Conservation (phyloP, 768 basidiomycete genomes). For the Exsudoporus frostii region DNA sequence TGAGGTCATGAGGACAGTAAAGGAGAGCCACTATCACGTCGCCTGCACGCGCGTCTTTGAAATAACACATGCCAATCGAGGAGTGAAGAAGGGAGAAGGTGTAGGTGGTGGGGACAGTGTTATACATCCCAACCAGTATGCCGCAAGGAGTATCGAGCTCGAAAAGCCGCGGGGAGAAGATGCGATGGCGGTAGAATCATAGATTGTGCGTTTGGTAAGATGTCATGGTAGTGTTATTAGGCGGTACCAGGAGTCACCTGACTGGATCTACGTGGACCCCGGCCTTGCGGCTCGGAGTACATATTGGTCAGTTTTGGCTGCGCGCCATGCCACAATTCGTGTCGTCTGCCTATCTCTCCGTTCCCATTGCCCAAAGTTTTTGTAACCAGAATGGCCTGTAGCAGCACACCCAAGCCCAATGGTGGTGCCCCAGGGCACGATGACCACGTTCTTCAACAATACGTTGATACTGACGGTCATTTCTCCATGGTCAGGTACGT, state of each 20-base stretch:
- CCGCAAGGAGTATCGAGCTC: slow-evolving; percentile 68
- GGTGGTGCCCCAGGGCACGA: slow-evolving; percentile 8
- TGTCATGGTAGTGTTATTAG: not conserved
- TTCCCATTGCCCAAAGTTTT: not conserved
- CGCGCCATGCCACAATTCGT: slow-evolving; percentile 15
- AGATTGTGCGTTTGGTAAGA: not conserved
- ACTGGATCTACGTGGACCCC: slow-evolving; percentile 14
- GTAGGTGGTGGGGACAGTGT: slow-evolving; percentile 82
- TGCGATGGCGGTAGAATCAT: slow-evolving; percentile 41
- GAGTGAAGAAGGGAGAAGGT: slow-evolving; percentile 88
- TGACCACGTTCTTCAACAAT: slow-evolving; percentile 63
- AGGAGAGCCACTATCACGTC: slow-evolving; percentile 82
- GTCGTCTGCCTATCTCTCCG: slow-evolving; percentile 28
- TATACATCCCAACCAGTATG: slow-evolving; percentile 92
- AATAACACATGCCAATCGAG: slow-evolving; percentile 70
- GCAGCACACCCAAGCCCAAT: slow-evolving; percentile 30
- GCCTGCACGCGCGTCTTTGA: slow-evolving; percentile 98
- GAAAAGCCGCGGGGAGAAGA: slow-evolving; percentile 44
- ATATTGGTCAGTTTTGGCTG: slow-evolving; percentile 10
- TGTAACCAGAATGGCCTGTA: slow-evolving; percentile 21
- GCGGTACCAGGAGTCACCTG: slow-evolving; percentile 21
- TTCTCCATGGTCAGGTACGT: slow-evolving; percentile 94
- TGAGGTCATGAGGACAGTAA: slow-evolving; percentile 80
- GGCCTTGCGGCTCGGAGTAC: not conserved
- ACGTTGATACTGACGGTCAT: slow-evolving; percentile 88